These are phyloP conservation scores for Blastocystis sp. DNA, from an alignment of 352 stramenopile species.

Conservation along the genomic window DNA sequence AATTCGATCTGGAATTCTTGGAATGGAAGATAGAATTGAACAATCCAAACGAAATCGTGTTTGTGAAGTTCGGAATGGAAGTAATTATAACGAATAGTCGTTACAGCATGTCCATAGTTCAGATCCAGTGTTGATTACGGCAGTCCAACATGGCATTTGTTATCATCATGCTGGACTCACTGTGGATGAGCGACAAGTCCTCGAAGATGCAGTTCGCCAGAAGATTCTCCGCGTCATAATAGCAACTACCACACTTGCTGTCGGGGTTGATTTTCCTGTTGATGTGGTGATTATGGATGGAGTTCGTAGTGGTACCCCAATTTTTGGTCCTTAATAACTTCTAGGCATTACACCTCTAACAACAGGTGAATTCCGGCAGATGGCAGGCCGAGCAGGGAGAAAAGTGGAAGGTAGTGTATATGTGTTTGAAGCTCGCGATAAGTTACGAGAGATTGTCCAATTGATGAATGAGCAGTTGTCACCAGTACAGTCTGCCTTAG, in stretches of 20 bases:
- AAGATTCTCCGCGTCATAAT: conserved; percentile 69
- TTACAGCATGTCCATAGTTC: neutral
- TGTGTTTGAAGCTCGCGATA: neutral
- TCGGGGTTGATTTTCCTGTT: conserved; percentile 73
- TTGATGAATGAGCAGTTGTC: conserved; percentile 9
- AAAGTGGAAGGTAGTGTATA: neutral
- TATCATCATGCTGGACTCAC: conserved; percentile 72
- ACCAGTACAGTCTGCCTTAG: neutral
- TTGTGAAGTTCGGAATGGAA: neutral
- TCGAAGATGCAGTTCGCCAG: conserved; percentile 71
- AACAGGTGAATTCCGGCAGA: conserved; percentile 70
- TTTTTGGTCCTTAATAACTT: neutral
- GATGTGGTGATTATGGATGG: conserved; percentile 71
- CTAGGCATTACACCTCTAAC: neutral
- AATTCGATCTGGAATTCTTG: conserved; percentile 6
- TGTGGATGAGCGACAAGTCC: conserved; percentile 69
- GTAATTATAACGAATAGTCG: too few species aligned
- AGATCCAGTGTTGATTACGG: neutral
- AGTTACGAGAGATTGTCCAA: neutral
- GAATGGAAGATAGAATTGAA: conserved; percentile 35
- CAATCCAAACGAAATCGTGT: neutral
- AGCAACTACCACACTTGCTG: conserved; percentile 72
- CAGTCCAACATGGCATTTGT: conserved; percentile 69
- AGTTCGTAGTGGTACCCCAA: neutral
- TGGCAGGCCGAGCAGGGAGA: conserved; percentile 71